phyloP scores from a whole-genome alignment of 2,329 filamentous ascomycete genomes.

The Aureobasidium sp. region DNA sequence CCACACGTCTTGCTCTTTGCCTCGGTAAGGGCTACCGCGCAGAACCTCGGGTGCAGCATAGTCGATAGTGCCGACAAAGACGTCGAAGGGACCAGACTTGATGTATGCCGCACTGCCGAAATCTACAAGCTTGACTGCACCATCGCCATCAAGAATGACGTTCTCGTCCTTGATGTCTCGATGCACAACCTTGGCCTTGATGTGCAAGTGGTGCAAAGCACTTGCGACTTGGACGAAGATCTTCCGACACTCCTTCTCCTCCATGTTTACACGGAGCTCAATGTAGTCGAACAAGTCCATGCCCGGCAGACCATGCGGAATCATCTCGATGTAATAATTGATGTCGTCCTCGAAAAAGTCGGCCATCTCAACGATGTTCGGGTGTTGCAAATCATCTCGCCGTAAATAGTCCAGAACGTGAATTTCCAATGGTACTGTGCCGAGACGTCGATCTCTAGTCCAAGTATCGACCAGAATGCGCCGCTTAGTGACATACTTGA shows the following conservation, averaged over 20 bases:
- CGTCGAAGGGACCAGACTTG: constrained; percentile 95
- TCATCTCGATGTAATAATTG: constrained; percentile 99
- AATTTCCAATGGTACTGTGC: constrained; percentile 93
- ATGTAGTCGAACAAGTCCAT: constrained; percentile 99
- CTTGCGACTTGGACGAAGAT: constrained; percentile 91
- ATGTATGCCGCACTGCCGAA: constrained; percentile 98
- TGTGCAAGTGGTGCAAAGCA: constrained; percentile 86
- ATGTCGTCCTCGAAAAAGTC: constrained; percentile 67
- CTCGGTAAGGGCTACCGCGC: constrained; percentile 81
- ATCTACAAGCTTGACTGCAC: constrained; percentile 93
- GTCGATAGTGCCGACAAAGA: constrained; percentile 98
- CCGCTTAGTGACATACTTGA: constrained; percentile 96
- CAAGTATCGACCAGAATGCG: constrained; percentile 97
- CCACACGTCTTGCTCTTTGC: constrained; percentile 98
- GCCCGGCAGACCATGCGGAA: constrained; percentile 85
- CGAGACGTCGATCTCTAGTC: constrained; percentile 86
- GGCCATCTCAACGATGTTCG: constrained; percentile 60
- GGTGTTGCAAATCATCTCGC: constrained; percentile 55
- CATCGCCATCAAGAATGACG: constrained; percentile 89
- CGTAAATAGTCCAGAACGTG: constrained; percentile 92
- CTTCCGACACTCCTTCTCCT: constrained; percentile 83
- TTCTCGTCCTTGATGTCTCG: constrained; percentile 99
- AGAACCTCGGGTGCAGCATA: constrained; percentile 96
- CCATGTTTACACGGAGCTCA: constrained; percentile 91
- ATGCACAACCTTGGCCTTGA: constrained; percentile 83